Conservation (phyloP, 106 monocot species). For the Ottelia alismoides region DNA sequence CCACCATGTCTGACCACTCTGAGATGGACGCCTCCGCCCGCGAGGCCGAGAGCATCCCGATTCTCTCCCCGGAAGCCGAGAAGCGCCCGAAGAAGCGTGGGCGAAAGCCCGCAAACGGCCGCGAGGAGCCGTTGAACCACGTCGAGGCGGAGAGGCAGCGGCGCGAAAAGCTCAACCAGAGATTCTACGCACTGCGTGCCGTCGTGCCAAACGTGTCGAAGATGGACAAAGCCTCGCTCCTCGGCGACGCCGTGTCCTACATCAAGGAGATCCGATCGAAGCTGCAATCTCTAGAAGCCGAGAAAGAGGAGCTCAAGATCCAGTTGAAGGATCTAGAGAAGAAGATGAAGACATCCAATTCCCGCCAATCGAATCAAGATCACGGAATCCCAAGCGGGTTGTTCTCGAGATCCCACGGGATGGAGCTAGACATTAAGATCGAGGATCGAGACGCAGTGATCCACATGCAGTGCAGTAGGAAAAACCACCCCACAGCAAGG, state of each 20-base stretch:
- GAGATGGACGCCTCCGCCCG: too few relatives aligned
- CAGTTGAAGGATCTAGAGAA: not conserved
- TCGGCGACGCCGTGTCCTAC: conserved; percentile 66
- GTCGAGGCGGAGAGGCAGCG: conserved; percentile 77
- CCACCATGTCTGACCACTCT: too few relatives aligned
- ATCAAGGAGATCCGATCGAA: conserved; percentile 50
- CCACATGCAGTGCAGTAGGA: conserved; percentile 32
- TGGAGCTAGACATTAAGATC: conserved; percentile 63
- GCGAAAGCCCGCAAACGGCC: conserved; percentile 62
- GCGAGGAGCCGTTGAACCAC: conserved; percentile 74
- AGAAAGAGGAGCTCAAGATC: conserved; percentile 23
- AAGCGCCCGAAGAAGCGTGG: conserved; percentile 56
- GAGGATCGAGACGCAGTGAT: conserved; percentile 52
- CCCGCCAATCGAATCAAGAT: too few relatives aligned
- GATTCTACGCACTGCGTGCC: conserved; percentile 76
- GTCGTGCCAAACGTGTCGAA: conserved; percentile 84
- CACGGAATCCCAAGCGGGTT: not conserved
- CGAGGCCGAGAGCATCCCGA: too few relatives aligned
- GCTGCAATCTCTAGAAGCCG: conserved; percentile 23
- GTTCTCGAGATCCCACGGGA: conserved; percentile 10
- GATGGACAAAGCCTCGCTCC: conserved; percentile 88
- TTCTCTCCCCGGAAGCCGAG: too few relatives aligned
- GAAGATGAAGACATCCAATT: not conserved
- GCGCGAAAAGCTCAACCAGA: conserved; percentile 80
- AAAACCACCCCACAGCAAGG: conserved; percentile 52